Base-by-base conservation (phyloP, 2,329 filamentous ascomycete genomes). In the Leptographium procerum region DNA sequence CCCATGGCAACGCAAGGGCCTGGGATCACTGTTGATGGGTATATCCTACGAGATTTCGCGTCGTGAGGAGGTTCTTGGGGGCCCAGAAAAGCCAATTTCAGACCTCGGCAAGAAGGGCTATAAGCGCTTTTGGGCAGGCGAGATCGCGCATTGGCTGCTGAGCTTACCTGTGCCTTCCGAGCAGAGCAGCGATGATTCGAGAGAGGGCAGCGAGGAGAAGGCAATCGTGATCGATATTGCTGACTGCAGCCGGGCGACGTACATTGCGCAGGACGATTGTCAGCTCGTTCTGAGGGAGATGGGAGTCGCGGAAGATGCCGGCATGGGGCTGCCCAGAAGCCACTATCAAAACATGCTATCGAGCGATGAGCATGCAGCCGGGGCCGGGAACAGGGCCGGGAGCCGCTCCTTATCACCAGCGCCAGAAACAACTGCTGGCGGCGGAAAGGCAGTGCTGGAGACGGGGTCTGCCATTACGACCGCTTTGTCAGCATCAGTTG, bases 71-170 rank as follows among this genome's bases (percentile, higher is more conserved):
- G 78, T 92, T 50, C 80, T 96, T 31, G 94, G 94, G 40, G 92
- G 94, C 0, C 94, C 94, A 0, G 94, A 99, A 74, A 94, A 95
- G 70, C 94, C 92, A 11, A 85, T 97, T 51, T 94, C 88, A 24
- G 88, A 92, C 61, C 79, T 95, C 53, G 92, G 92, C 1, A 82
- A 83, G 64, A 87, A 84, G 66, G 90, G 90, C 4, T 97, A 97
- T 72, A 79, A 81, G 65, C 80, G 88, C 7, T 96, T 88, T 72
- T 97, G 92, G 92, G 85, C 86, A 1, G 85, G 87, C 50, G 89
- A 94, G 64, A 85, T 96, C 61, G 86, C 86, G 7, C 79, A 89
- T n/a, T 88, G 81, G 79, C 64, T 86, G 9, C 69, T 86, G 10
- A 66, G 66, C 28, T 63, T 79, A 2, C 71, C 75, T 68, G 52